A percentile compares a stretch with the other conserved stretches of the same genome.
These are phyloP conservation scores for Pestalotiopsis sp. DNA, from an alignment of 2,329 filamentous ascomycete species.

Conservation along the genomic window DNA sequence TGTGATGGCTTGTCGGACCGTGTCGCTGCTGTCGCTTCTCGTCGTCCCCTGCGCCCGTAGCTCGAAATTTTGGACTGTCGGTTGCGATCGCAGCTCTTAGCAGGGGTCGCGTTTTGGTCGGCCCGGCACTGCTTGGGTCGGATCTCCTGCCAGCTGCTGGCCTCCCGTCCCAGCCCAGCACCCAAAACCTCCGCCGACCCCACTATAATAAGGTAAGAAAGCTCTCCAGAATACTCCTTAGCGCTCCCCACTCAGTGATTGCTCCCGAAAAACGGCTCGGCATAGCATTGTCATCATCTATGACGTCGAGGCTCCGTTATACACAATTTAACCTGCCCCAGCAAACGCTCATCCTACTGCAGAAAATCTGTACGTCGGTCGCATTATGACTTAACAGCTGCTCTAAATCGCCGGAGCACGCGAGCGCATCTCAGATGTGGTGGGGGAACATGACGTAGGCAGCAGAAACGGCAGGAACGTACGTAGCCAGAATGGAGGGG, in stretches of 20 bases:
- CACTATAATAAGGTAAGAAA: neutral
- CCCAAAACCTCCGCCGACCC: neutral
- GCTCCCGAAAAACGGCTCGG: neutral
- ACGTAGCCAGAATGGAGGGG: neutral
- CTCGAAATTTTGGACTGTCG: conserved; percentile 10
- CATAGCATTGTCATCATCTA: conserved; percentile 4
- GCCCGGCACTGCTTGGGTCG: neutral
- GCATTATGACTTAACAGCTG: neutral
- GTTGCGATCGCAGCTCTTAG: neutral
- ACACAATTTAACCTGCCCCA: neutral
- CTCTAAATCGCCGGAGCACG: neutral
- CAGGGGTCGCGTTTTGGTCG: neutral
- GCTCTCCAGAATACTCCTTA: neutral
- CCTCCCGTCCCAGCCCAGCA: no score
- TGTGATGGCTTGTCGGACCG: neutral
- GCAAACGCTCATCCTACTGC: neutral
- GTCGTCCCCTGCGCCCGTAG: neutral
- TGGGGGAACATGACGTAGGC: neutral
- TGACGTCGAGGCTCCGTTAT: conserved; percentile 10
- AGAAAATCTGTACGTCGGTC: neutral
- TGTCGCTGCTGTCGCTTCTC: neutral
- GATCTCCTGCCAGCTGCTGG: neutral
- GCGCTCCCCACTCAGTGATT: neutral
- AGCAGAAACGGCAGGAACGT: neutral
- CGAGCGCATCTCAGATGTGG: neutral